phyloP scores from a whole-genome alignment of 176 grass and related monocot genomes.

The Eragrostis curvula region DNA sequence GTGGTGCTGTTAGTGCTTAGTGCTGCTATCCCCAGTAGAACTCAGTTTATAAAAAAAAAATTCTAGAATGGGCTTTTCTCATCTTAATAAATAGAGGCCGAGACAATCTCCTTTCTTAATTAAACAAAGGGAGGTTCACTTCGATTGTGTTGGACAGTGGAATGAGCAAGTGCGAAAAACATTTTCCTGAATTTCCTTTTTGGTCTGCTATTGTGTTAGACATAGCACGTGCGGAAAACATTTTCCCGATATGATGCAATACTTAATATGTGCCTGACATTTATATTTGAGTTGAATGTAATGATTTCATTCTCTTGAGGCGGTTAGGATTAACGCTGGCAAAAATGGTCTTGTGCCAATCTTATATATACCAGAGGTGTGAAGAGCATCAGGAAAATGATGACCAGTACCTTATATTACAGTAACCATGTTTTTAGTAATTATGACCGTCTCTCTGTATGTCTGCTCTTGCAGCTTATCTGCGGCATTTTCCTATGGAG shows the following conservation, averaged over 20 bases:
- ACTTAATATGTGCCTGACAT: neutral
- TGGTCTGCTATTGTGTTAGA: too few species aligned
- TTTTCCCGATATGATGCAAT: neutral
- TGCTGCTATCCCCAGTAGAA: too few species aligned
- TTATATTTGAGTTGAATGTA: neutral
- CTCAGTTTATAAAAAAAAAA: too few species aligned
- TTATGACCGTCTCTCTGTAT: constrained; percentile 29
- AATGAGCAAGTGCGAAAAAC: neutral
- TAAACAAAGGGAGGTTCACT: neutral
- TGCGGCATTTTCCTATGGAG: constrained; percentile 86
- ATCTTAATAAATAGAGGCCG: too few species aligned
- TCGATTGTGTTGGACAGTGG: neutral
- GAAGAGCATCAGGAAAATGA: neutral
- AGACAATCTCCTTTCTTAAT: too few species aligned
- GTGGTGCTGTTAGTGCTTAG: too few species aligned
- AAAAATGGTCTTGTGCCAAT: neutral
- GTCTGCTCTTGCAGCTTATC: constrained; percentile 64
- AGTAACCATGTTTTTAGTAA: neutral
- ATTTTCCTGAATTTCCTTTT: neutral
- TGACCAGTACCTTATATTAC: neutral
- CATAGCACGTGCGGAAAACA: too few species aligned
- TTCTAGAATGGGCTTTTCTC: too few species aligned
- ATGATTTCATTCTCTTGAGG: neutral
- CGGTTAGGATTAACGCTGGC: neutral
- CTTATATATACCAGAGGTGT: neutral